Evolutionary conservation across 2,329 filamentous ascomycete species (phyloP), one percentile per base, ranked within the genome.

Genomic region (Malbranchea zuffiana): DNA sequence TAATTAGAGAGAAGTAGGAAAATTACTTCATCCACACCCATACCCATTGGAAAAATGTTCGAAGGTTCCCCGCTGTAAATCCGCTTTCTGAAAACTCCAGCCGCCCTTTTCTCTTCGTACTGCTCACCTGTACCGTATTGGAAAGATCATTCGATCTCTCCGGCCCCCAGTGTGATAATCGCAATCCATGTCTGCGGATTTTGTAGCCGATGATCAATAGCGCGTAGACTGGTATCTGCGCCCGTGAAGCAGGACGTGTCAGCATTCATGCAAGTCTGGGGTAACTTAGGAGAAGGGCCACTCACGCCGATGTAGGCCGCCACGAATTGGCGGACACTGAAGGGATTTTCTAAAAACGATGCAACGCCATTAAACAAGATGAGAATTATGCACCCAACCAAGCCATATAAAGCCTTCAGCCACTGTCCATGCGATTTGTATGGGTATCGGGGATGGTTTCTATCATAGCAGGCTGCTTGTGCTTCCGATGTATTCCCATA

Each of bases 251-350:
- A 26, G 18, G 11, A 18, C 33, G 33, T 32, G 12, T 10, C 10
- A 18, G 8, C 12, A 18, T 13, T 11, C 19, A 18, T 8, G 17
- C 6, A 18, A 37, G 17, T 24, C 3, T 6, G 12, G 8, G 6
- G 13, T 10, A 13, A 33, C 7, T 17, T 27, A 6, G 12, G 15
- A n/a, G 11, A 23, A 28, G 17, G 24, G 4, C 31, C 24, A 52
- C 56, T 50, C 53, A 63, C 58, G 17, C 57, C 57, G 38, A 63
- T 57, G 39, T 65, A 65, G 0, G 57, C 59, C 4, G 61, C 54
- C 11, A 63, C 41, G 36, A 65, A 64, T 17, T 49, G 51, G 18
- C 55, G 47, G 5, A 47, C 44, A 40, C 55, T 54, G 42, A 63
- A 62, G 1, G 60, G 61, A 4, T 31, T 39, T 25, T 40, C 34